Percentiles rank a stretch among this genome's conserved stretches.
These are phyloP conservation scores for Picea abies DNA, from an alignment of 83 land plant genomes.

Conservation along the genomic window DNA sequence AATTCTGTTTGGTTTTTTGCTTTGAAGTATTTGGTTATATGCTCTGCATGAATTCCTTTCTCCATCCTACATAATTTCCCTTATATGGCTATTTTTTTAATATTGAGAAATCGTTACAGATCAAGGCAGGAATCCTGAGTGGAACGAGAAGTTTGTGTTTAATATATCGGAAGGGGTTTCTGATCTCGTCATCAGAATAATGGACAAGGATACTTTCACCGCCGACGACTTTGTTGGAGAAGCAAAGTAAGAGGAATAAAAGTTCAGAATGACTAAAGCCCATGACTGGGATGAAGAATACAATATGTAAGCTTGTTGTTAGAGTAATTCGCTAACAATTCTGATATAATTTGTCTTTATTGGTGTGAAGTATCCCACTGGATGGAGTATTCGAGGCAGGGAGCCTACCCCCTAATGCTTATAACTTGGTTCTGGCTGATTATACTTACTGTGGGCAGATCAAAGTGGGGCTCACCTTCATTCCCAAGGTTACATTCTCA, in stretches of 20 bases:
- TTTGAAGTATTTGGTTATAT: too few relatives aligned
- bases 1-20: neutral
- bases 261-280: too few relatives aligned
- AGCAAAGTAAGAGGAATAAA: slow-evolving; percentile 40
- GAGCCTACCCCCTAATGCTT: slow-evolving; percentile 21
- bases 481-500: slow-evolving; percentile 22
- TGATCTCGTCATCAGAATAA: slow-evolving; percentile 44
- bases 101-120: slow-evolving; percentile 27
- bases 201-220: slow-evolving; percentile 47
- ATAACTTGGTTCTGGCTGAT: slow-evolving; percentile 39
- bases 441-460: slow-evolving; percentile 46
- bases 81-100: neutral
- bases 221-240: slow-evolving; percentile 61
- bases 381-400: slow-evolving; percentile 15
- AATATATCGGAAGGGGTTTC: slow-evolving; percentile 30
- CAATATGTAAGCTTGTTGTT: too few relatives aligned
- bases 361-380: slow-evolving; percentile 13
- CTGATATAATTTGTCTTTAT: too few relatives aligned
- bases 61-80: too few relatives aligned
- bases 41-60: too few relatives aligned
- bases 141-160: slow-evolving; percentile 72
- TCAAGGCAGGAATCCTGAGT: slow-evolving; percentile 44
- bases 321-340: too few relatives aligned
- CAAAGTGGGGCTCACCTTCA: slow-evolving; percentile 41
- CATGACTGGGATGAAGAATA: too few relatives aligned